phyloP scores from a whole-genome alignment of 257 asterid species.

The Solanum rostratum region DNA sequence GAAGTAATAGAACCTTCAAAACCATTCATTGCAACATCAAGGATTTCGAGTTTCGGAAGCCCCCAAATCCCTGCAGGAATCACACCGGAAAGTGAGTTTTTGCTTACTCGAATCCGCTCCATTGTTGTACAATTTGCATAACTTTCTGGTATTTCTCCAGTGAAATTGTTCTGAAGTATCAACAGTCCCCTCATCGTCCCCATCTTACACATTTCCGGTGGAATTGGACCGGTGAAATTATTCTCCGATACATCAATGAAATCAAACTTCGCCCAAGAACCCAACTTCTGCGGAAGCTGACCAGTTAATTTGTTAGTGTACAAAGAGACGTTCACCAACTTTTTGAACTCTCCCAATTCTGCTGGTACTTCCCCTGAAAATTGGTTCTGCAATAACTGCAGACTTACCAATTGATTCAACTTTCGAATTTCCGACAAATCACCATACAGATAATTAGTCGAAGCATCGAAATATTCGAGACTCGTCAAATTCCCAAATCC shows the following conservation, averaged over 20 bases:
- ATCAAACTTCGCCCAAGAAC: constrained; percentile 57
- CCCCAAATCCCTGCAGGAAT: constrained; percentile 82
- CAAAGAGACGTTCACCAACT: constrained; percentile 51
- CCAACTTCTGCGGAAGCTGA: constrained; percentile 50
- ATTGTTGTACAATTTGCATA: constrained; percentile 48
- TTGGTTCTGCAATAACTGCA: constrained; percentile 54
- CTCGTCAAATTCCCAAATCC: constrained; percentile 56
- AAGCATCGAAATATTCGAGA: constrained; percentile 68
- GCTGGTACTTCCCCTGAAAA: constrained; percentile 63
- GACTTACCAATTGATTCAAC: constrained; percentile 40
- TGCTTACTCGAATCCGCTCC: constrained; percentile 53
- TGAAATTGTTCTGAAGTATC: constrained; percentile 54
- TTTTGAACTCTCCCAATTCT: constrained; percentile 62
- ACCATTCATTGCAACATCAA: constrained; percentile 41
- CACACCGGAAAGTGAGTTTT: constrained; percentile 50
- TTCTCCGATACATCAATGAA: constrained; percentile 74
- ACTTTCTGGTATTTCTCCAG: constrained; percentile 61
- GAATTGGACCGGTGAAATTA: constrained; percentile 55
- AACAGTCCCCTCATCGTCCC: constrained; percentile 51
- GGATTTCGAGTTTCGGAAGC: constrained; percentile 32
- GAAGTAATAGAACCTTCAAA: constrained; percentile 54
- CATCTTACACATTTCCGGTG: constrained; percentile 80
- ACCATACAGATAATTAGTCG: constrained; percentile 47
- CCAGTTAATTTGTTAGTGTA: constrained; percentile 61
- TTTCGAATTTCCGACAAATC: constrained; percentile 43